Percentiles rank a stretch among this genome's conserved stretches.
These are phyloP conservation scores for Papiliotrema fonsecae DNA, from an alignment of 1,284 basidiomycete species.

Conservation along the genomic window DNA sequence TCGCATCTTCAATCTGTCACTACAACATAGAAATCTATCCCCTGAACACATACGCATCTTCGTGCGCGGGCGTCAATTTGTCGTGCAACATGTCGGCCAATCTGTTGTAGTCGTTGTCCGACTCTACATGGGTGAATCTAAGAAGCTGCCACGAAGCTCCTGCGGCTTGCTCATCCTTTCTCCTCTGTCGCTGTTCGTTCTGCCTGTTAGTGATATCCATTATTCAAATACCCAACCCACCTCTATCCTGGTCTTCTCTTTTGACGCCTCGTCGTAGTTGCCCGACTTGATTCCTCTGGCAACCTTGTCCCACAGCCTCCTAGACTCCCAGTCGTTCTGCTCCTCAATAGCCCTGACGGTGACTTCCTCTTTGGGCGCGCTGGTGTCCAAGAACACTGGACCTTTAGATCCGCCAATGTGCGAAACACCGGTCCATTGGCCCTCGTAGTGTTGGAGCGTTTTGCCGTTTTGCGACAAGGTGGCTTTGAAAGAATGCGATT, in stretches of 20 bases:
- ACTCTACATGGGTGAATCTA: conserved; percentile 66
- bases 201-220: conserved; percentile 33
- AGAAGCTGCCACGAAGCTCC: conserved; percentile 70
- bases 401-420: conserved; percentile 55
- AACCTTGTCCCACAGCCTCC: conserved; percentile 79
- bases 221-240: conserved; percentile 47
- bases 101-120: conserved; percentile 64
- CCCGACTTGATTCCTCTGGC: conserved; percentile 86
- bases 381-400: conserved; percentile 53
- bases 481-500: conserved; percentile 89
- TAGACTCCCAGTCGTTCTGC: conserved; percentile 80
- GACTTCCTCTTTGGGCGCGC: conserved; percentile 62
- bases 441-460: conserved; percentile 65
- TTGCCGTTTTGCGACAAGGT: conserved; percentile 53
- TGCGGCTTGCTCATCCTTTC: conserved; percentile 73
- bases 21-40: conserved; percentile 4
- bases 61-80: conserved; percentile 45
- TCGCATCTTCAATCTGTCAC: not conserved
- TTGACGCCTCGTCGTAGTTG: conserved; percentile 85
- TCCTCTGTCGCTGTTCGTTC: conserved; percentile 87
- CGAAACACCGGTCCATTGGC: conserved; percentile 73
- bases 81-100: conserved; percentile 39
- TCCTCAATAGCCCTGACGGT: conserved; percentile 57
- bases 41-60: conserved; percentile 46
- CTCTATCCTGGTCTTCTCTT: conserved; percentile 89